A percentile compares a stretch with the other conserved stretches of the same genome.
phyloP scores from a whole-genome alignment of 2,329 filamentous ascomycete species.

The Penicillium rolfsii region DNA sequence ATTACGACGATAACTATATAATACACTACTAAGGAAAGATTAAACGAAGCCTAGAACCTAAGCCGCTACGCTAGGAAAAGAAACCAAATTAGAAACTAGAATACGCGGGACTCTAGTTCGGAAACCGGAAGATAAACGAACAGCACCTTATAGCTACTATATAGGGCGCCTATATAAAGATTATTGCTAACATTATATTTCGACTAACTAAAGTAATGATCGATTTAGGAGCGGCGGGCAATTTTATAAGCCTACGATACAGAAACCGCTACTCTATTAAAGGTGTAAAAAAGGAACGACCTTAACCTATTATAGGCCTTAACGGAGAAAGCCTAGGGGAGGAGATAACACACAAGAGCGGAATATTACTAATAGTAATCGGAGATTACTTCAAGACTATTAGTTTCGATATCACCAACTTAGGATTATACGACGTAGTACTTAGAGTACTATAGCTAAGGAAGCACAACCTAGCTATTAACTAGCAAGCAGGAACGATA shows the following conservation, averaged over 20 bases:
- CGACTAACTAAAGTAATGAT: background rate
- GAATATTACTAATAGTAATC: background rate
- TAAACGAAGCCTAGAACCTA: background rate
- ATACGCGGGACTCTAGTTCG: background rate
- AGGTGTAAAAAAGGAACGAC: background rate
- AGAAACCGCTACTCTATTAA: no score
- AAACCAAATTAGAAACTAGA: no score
- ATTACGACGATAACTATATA: background rate
- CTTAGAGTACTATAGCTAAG: background rate
- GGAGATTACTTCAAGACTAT: background rate
- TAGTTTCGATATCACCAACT: background rate
- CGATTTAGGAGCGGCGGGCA: background rate
- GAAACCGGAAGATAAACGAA: constrained; percentile 2
- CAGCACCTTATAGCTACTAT: background rate
- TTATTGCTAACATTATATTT: background rate
- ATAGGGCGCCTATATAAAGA: background rate
- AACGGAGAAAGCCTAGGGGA: background rate
- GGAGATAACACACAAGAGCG: background rate
- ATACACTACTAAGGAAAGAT: background rate
- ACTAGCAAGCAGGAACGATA: background rate
- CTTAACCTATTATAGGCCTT: background rate
- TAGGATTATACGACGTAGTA: background rate
- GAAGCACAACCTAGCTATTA: background rate
- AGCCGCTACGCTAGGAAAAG: background rate
- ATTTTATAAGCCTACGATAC: background rate